Percentiles rank a stretch among this genome's conserved stretches.
These are phyloP conservation scores for Dryas drummondii DNA, from an alignment of 306 rosid genomes.

Conservation along the genomic window DNA sequence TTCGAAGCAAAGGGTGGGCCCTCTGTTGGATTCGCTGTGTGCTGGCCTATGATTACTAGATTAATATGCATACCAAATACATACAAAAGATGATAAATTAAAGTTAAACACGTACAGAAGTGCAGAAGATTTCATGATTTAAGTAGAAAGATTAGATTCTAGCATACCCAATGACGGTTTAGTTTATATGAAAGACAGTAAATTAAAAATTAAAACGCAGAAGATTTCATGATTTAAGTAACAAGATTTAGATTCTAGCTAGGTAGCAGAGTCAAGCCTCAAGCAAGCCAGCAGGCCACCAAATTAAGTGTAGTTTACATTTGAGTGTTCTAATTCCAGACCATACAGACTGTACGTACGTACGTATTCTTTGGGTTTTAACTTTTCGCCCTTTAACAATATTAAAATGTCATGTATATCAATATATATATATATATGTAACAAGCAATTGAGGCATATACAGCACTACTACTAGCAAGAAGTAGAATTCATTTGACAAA, in stretches of 20 bases:
- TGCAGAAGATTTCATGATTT: neutral
- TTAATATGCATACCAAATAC: neutral
- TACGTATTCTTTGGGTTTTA: neutral
- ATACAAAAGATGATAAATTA: neutral
- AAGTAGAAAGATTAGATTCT: slow-evolving; percentile 14
- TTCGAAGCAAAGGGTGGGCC: neutral
- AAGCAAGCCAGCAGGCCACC: too few species aligned
- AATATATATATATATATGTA: neutral
- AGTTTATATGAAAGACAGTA: too few species aligned
- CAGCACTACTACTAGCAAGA: neutral
- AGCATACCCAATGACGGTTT: too few species aligned
- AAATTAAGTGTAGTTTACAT: too few species aligned
- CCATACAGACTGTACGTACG: neutral
- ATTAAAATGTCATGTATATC: neutral
- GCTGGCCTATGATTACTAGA: slow-evolving; percentile 4
- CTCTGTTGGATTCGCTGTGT: slow-evolving; percentile 3
- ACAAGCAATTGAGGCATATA: neutral
- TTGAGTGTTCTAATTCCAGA: neutral
- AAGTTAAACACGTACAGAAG: neutral
- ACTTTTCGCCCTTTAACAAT: neutral
- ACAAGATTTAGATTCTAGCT: slow-evolving; percentile 16
- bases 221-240: slow-evolving; percentile 8
- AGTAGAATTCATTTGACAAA: neutral
- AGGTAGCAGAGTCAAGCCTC: too few species aligned
- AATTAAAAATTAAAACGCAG: neutral